Base-by-base conservation (phyloP, 441 rosid genomes). In the Adansonia gregorii region DNA sequence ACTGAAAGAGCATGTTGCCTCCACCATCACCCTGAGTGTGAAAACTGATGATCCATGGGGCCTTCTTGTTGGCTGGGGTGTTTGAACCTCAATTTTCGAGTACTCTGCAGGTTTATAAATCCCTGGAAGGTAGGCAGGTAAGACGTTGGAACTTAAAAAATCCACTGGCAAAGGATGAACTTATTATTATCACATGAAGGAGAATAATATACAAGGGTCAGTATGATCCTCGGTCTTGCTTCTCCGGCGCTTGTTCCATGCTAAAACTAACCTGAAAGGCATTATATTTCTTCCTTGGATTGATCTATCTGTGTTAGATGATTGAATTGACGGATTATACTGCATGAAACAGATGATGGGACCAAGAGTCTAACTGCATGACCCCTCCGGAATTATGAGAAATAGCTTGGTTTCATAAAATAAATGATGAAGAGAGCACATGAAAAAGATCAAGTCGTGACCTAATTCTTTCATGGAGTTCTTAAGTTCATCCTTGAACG, bases 221-320 rank as follows among this genome's bases (percentile, higher is more conserved):
- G 87, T 58, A 60, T 86, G 89, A 77, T 94, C 97, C 46, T 86
- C 88, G 65, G 93, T 86, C 87, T 87, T 90, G 95, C 93, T 90
- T 82, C 98, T 87, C 82, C 97, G 80, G 82, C 98, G 88, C 85
- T 93, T 95, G 87, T 93, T 91, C 98, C 97, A 95, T 19, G 95
- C 95, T 0, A 95, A 89, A 41, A 93, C 95, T 72, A 95, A 83
- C 71, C 93, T 89, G 67, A 93, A 91, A 72, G 94, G 97, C 98
- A 95, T 95, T 22, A 9, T 49, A 12, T 77, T 22, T 35, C 79
- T 80, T 69, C 73, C 41, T 22, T n/a, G 67, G 46, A 48, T 55
- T n/a, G 46, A 41, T 43, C 8, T 22, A 63, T 67, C 68, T 43
- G 39, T 74, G 72, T 73, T 75, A 69, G 76, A 80, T 60, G 61